A percentile compares a stretch with the other conserved stretches of the same genome.
phyloP scores from a whole-genome alignment of 2,329 filamentous ascomycete genomes.

The Rasamsonia emersonii region DNA sequence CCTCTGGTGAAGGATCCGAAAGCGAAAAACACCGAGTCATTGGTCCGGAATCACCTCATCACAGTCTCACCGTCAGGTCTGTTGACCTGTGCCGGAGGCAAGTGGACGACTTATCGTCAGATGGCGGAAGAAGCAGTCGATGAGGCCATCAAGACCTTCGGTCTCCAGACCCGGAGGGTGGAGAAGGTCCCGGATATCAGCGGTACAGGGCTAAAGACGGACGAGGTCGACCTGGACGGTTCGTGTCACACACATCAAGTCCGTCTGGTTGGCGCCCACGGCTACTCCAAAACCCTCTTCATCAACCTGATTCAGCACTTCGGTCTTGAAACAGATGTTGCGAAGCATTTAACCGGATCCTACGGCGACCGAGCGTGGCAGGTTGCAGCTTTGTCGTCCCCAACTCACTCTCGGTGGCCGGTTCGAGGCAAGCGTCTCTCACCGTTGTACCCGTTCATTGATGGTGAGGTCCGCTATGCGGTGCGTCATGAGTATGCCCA shows the following conservation, averaged over 20 bases:
- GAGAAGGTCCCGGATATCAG: conserved; percentile 57
- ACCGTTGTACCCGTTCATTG: conserved; percentile 76
- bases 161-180: conserved; percentile 50
- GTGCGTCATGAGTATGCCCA: conserved; percentile 85
- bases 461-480: conserved; percentile 84
- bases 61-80: conserved; percentile 71
- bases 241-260: conserved; percentile 77
- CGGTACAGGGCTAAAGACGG: conserved; percentile 61
- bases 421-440: conserved; percentile 74
- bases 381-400: conserved; percentile 69
- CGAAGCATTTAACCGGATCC: conserved; percentile 74
- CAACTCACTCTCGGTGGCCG: conserved; percentile 72
- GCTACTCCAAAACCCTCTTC: conserved; percentile 83
- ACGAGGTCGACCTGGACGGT: conserved; percentile 62
- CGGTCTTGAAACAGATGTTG: conserved; percentile 83
- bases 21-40: conserved; percentile 74
- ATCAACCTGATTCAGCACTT: conserved; percentile 94
- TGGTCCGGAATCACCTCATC: conserved; percentile 79
- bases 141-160: conserved; percentile 63
- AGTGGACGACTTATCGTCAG: conserved; percentile 89
- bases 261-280: conserved; percentile 73
- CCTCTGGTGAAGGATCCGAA: conserved; percentile 81
- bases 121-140: conserved; percentile 90
- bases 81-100: conserved; percentile 77
- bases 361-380: conserved; percentile 93